Percentiles rank a stretch among this genome's conserved stretches.
Evolutionary conservation across 305 asterid genomes (phyloP).

Genomic region (Plantago coronopus): DNA sequence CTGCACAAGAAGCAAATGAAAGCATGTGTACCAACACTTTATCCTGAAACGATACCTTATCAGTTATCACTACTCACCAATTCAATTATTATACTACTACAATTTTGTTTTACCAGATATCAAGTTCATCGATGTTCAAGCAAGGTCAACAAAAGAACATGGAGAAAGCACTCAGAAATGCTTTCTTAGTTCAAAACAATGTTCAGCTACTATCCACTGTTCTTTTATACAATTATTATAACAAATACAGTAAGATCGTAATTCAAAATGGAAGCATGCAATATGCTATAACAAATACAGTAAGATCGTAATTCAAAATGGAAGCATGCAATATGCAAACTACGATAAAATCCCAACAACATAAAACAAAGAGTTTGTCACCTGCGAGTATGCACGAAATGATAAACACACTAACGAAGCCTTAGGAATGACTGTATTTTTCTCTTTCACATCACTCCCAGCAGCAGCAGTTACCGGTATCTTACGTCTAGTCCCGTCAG

Average conservation of each 20-base stretch:
- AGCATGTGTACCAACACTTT: neutral
- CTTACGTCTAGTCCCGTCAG: slow-evolving; percentile 50
- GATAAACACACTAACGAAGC: slow-evolving; percentile 70
- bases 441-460: slow-evolving; percentile 25
- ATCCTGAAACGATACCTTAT: neutral
- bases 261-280: neutral
- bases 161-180: neutral
- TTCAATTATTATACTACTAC: no score
- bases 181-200: neutral
- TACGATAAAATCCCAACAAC: neutral
- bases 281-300: no score
- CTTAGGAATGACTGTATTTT: slow-evolving; percentile 39
- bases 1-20: neutral
- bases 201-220: neutral
- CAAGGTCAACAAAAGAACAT: neutral
- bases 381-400: slow-evolving; percentile 76
- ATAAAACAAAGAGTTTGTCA: slow-evolving; percentile 16
- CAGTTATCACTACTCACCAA: no score
- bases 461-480: slow-evolving; percentile 47
- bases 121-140: no score
- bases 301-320: neutral
- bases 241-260: neutral
- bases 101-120: neutral
- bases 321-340: neutral
- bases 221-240: neutral